These are phyloP conservation scores for Heritiera fomes DNA, from an alignment of 345 rosid species.

Conservation along the genomic window DNA sequence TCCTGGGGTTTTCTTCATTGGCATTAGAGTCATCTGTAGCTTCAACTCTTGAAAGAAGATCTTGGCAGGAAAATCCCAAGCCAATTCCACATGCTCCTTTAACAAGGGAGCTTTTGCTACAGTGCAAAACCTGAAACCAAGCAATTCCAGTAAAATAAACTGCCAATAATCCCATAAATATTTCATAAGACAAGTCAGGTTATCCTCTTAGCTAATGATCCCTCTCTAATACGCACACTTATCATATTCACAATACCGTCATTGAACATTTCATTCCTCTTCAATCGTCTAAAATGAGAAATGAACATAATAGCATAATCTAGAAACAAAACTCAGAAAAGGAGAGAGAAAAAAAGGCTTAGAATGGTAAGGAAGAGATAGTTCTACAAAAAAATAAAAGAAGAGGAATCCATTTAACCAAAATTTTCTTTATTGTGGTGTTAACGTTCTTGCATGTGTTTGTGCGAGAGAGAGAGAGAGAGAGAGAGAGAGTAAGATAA, in stretches of 20 bases:
- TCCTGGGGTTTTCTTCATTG: conserved; percentile 53
- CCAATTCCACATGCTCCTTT: conserved; percentile 96
- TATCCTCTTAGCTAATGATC: conserved; percentile 1
- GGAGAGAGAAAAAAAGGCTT: neutral
- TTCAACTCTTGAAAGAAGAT: conserved; percentile 59
- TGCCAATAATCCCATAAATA: neutral
- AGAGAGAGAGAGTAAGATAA: neutral
- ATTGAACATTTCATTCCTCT: conserved; percentile 1
- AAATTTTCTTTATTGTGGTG: neutral
- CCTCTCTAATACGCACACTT: neutral
- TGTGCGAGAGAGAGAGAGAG: neutral
- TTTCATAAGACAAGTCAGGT: neutral
- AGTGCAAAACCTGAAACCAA: conserved; percentile 70
- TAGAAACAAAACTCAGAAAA: neutral
- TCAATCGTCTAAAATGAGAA: neutral
- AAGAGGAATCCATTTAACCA: neutral
- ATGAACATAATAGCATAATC: conserved; percentile 2
- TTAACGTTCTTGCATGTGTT: neutral
- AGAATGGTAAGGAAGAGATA: neutral
- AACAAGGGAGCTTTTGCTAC: conserved; percentile 77
- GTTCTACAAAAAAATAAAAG: neutral
- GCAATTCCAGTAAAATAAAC: conserved; percentile 9
- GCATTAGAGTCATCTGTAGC: conserved; percentile 41
- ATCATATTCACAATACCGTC: neutral
- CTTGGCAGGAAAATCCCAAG: conserved; percentile 85